Evolutionary conservation across 257 asterid species (phyloP).

Genomic region (Perilla frutescens): DNA sequence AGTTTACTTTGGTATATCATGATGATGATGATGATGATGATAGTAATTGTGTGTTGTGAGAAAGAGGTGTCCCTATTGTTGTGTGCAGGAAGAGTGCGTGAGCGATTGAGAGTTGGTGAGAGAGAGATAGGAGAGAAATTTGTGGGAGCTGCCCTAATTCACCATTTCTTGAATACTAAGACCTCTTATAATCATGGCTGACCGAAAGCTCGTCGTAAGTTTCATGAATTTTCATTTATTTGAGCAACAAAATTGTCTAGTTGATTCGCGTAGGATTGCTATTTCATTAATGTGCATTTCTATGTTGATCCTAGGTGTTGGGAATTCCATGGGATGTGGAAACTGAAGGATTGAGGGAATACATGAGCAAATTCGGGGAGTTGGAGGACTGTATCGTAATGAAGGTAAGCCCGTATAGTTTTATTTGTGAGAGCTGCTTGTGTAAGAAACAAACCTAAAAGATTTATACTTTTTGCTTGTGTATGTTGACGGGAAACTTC

Average conservation of each 20-base stretch:
- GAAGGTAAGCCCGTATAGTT: slow-evolving; percentile 64
- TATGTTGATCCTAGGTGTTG: slow-evolving; percentile 64
- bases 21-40: slow-evolving; percentile 53
- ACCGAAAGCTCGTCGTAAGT: slow-evolving; percentile 93
- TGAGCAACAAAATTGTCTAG: neutral
- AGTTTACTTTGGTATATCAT: slow-evolving; percentile 63
- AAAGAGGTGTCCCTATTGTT: slow-evolving; percentile 84
- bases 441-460: neutral
- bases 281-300: slow-evolving; percentile 21
- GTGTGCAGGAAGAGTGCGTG: slow-evolving; percentile 96
- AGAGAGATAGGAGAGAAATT: slow-evolving; percentile 53
- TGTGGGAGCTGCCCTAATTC: slow-evolving; percentile 45
- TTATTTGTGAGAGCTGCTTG: slow-evolving; percentile 6
- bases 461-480: neutral
- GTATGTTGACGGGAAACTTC: neutral
- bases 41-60: slow-evolving; percentile 85
- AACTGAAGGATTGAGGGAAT: slow-evolving; percentile 88
- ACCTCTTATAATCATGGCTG: slow-evolving; percentile 60
- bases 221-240: neutral
- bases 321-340: slow-evolving; percentile 99
- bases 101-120: slow-evolving; percentile 77
- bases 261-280: slow-evolving; percentile 9
- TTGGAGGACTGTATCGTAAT: slow-evolving; percentile 95
- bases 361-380: slow-evolving; percentile 95
- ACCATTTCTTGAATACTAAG: slow-evolving; percentile 16